Conservation (phyloP, 176 grass and related monocot species). For the Rhynchospora tenuis region DNA sequence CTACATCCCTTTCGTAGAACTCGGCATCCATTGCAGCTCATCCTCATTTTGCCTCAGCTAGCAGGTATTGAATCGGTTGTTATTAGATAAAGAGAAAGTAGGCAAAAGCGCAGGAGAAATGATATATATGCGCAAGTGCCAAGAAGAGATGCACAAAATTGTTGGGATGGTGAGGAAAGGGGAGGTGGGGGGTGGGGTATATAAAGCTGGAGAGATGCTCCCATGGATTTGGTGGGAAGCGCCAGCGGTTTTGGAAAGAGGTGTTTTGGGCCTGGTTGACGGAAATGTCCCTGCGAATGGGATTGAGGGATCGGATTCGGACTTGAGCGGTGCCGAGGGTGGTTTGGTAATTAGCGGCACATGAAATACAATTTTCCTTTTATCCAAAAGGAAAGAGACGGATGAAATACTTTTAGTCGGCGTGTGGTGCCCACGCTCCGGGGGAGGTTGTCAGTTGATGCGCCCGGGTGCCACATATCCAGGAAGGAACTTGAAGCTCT, state of each 20-base stretch:
- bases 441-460: neutral
- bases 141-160: neutral
- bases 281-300: neutral
- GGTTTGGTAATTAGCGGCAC: neutral
- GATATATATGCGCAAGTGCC: neutral
- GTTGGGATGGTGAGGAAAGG: neutral
- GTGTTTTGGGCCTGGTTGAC: neutral
- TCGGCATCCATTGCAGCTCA: conserved; percentile 41
- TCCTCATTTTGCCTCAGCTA: conserved; percentile 15
- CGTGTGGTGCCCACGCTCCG: conserved; percentile 23
- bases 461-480: neutral
- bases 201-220: conserved; percentile 29
- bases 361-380: neutral
- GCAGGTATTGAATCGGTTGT: neutral
- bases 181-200: conserved; percentile 18
- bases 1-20: conserved; percentile 34
- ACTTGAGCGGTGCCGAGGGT: neutral
- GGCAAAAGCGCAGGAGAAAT: neutral
- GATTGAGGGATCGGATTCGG: neutral
- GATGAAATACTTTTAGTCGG: neutral
- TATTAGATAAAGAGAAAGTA: neutral
- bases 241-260: conserved; percentile 30
- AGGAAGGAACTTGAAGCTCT: neutral
- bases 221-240: conserved; percentile 35
- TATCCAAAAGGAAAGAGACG: no score